Percentiles rank a stretch among this genome's conserved stretches.
Conservation (phyloP, 208 protist genomes). For the Trypanosomatidae sp. region DNA sequence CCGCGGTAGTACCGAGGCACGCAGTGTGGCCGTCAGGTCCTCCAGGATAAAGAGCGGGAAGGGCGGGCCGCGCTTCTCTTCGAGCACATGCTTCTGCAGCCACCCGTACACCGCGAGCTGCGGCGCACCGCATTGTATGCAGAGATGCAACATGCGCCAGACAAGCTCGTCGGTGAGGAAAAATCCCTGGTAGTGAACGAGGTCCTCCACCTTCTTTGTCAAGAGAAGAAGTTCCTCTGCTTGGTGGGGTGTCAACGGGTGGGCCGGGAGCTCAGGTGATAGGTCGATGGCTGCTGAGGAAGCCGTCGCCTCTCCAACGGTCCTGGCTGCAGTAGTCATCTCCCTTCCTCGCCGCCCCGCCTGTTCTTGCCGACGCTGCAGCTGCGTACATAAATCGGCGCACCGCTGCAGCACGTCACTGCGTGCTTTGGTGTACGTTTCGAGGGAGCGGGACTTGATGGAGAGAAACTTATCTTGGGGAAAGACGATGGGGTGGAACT, state of each 20-base stretch:
- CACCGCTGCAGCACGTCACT: slow-evolving; percentile 43
- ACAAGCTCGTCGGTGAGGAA: slow-evolving; percentile 64
- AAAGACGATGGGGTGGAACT: slow-evolving; percentile 58
- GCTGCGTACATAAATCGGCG: slow-evolving; percentile 25
- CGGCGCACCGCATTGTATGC: slow-evolving; percentile 47
- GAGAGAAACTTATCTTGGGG: slow-evolving; percentile 78
- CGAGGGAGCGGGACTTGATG: slow-evolving; percentile 60
- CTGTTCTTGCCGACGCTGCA: slow-evolving; percentile 12
- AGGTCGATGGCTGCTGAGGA: neutral
- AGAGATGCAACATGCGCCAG: slow-evolving; percentile 51
- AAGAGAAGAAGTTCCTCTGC: slow-evolving; percentile 51
- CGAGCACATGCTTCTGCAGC: slow-evolving; percentile 37
- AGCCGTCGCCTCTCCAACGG: neutral
- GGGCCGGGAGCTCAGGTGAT: neutral
- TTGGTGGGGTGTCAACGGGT: slow-evolving; percentile 36
- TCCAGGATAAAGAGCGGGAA: slow-evolving; percentile 36
- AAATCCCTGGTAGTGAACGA: slow-evolving; percentile 63
- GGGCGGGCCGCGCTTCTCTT: slow-evolving; percentile 34
- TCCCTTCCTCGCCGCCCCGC: slow-evolving; percentile 2
- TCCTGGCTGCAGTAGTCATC: neutral
- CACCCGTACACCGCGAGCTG: slow-evolving; percentile 30
- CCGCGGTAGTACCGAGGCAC: slow-evolving; percentile 17
- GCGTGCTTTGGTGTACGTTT: slow-evolving; percentile 48
- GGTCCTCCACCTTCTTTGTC: slow-evolving; percentile 40
- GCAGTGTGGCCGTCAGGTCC: slow-evolving; percentile 29